Evolutionary conservation across 371 early-diverging fungal species (phyloP), one percentile per base, ranked within the genome.

Genomic region (Blastocladiella emersonii): DNA sequence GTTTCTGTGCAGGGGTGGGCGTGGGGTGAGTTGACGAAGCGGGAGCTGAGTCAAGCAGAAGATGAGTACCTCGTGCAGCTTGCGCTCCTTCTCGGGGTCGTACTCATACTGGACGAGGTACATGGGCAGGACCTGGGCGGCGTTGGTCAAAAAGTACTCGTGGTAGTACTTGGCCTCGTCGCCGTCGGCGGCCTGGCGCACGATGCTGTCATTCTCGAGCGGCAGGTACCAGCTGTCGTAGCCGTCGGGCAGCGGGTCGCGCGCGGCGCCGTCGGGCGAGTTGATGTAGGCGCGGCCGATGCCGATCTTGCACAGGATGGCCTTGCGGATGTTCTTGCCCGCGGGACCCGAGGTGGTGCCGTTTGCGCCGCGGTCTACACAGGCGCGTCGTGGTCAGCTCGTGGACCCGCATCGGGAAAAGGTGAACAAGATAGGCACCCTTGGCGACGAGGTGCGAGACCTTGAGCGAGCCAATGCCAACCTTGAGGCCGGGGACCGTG

Each of bases 41-140:
- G 6, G 32, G 41, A 1, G n/a, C n/a, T n/a, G n/a, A n/a, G n/a
- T n/a, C n/a, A n/a, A n/a, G n/a, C n/a, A n/a, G n/a, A n/a, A n/a
- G n/a, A n/a, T n/a, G n/a, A 3, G 27, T 45, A 78, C 78, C 69
- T 78, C 78, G 30, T 77, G 70, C 23, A 78, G 71, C 21, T 71
- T 57, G 41, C 62, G 36, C 63, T 81, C 82, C 34, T 56, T 61
- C 23, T 15, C 23, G 1, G 70, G 65, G 61, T 80, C 78, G 63
- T 57, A 79, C 61, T 82, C 80, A 61, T 72, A 77, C 41, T 69
- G 66, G 23, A 80, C 69, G 19, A 82, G 53, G 61, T 80, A 79
- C 63, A 67, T 57, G 1, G 80, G 79, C 23, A 81, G 65, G 41
- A 75, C 70, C 57, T 74, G 75, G 0, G 67, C 63, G 0, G 77